A percentile compares a stretch with the other conserved stretches of the same genome.
Conservation (phyloP, 2,329 filamentous ascomycete genomes). For the Ophiostoma pallidulum region DNA sequence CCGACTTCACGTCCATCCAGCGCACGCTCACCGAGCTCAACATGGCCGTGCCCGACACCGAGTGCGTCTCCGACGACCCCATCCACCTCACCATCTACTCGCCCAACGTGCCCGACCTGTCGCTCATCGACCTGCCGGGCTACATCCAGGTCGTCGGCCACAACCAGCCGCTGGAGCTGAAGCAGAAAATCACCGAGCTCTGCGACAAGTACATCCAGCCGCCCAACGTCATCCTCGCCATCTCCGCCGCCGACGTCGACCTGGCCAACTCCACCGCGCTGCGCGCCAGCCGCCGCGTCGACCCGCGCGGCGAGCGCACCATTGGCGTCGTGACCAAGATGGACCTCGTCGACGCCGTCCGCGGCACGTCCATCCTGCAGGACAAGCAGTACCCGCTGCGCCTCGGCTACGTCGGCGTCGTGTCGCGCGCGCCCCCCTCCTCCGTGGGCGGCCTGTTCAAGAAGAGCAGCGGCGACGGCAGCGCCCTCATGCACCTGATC, state of each 20-base stretch:
- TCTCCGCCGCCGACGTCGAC: conserved; percentile 95
- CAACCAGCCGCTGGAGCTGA: conserved; percentile 82
- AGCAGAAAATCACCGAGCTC: conserved; percentile 90
- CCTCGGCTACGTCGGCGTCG: conserved; percentile 93
- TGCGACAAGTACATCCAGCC: conserved; percentile 98
- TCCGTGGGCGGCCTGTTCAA: conserved; percentile 61
- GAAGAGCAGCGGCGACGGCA: conserved; percentile 46
- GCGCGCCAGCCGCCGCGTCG: conserved; percentile 79
- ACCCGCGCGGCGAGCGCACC: conserved; percentile 87
- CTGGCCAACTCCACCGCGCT: conserved; percentile 91
- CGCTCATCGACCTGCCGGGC: conserved; percentile 88
- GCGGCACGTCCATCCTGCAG: conserved; percentile 68
- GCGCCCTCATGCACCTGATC: conserved; percentile 61
- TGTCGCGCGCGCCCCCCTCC: conserved; percentile 65
- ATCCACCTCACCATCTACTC: conserved; percentile 95
- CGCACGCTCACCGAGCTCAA: conserved; percentile 92
- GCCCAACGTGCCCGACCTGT: conserved; percentile 88
- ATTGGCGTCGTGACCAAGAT: conserved; percentile 99
- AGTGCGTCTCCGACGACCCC: conserved; percentile 93
- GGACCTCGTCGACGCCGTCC: conserved; percentile 81
- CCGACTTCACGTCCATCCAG: conserved; percentile 87
- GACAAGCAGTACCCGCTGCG: conserved; percentile 91
- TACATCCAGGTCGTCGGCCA: conserved; percentile 94
- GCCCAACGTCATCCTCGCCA: conserved; percentile 92
- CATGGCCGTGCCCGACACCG: conserved; percentile 75